Evolutionary conservation across 768 basidiomycete species (phyloP), one percentile per base, ranked within the genome.

Genomic region (Lentinula raphanica): DNA sequence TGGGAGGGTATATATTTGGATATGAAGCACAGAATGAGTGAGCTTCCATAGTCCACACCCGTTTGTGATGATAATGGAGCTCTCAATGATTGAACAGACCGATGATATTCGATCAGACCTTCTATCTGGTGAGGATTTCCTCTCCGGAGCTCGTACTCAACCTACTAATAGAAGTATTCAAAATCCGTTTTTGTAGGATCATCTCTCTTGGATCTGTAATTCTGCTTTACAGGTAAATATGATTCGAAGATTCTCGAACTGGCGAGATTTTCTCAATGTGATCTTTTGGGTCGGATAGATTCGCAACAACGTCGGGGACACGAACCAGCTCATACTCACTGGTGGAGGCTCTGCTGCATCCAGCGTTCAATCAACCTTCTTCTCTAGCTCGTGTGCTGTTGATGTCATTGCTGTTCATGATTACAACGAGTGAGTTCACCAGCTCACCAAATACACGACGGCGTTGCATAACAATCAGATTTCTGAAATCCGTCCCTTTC

Each of bases 331-430:
- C 3, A 68, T 68, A 19, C 64, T 66, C 62, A 66, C 67, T 5
- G 65, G 67, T n/a, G 67, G 67, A 1, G 65, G 67, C n/a, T 64
- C 67, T 5, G 67, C 62, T 4, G 60, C 54, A 2, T 51, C 67
- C 0, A 68, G 67, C 40, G 65, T 66, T 36, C 65, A 68, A 59
- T 53, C 64, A 1, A 27, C 48, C 9, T 68, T 66, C 58, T 68
- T 66, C 55, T 27, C 53, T 3, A 66, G 63, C 56, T 60, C 61
- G 2, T 68, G 66, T 48, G 65, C 66, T 2, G 67, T 76, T 46
- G 72, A 73, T 59, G 70, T 70, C 4, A 64, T 74, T 50, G 67
- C 73, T 31, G 71, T 76, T 51, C 74, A 76, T 49, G 72, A 72
- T 23, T 75, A 76, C 63, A 71, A 60, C 44, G 65, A 68, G 66